Conservation (phyloP, 495 filamentous ascomycete species). For the Aspergillus nidulans region DNA sequence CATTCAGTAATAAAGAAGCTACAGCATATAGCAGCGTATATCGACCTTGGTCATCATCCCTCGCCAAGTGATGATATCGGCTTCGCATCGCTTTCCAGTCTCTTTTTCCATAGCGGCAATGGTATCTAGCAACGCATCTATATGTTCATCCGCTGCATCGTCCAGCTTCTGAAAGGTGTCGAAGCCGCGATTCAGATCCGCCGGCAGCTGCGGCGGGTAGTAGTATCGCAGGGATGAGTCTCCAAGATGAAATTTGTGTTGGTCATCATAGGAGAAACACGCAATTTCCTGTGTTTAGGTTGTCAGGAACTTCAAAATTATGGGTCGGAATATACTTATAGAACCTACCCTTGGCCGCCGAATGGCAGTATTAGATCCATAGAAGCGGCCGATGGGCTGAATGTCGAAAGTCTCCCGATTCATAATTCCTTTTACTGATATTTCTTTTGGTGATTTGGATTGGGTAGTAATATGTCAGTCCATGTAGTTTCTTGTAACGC, state of each 20-base stretch:
- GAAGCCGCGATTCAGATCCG: constrained; percentile 73
- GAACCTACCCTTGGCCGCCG: constrained; percentile 60
- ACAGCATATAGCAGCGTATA: constrained; percentile 40
- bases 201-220: constrained; percentile 68
- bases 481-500: neutral
- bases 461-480: neutral
- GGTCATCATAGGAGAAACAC: constrained; percentile 83
- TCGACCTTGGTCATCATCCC: constrained; percentile 99
- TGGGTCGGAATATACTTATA: neutral
- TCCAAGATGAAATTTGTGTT: constrained; percentile 71
- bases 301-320: neutral
- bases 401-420: constrained; percentile 50
- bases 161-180: constrained; percentile 81
- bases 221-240: constrained; percentile 81
- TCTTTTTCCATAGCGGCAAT: constrained; percentile 68
- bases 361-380: constrained; percentile 56
- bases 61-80: constrained; percentile 87
- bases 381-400: constrained; percentile 58
- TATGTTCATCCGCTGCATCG: constrained; percentile 76
- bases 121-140: constrained; percentile 76
- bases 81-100: constrained; percentile 60
- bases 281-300: constrained; percentile 64
- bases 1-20: neutral
- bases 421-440: constrained; percentile 20
- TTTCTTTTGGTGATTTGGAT: neutral